Percentiles rank a stretch among this genome's conserved stretches.
Evolutionary conservation across 116 monocot genomes (phyloP).

Genomic region (Cymodocea nodosa): DNA sequence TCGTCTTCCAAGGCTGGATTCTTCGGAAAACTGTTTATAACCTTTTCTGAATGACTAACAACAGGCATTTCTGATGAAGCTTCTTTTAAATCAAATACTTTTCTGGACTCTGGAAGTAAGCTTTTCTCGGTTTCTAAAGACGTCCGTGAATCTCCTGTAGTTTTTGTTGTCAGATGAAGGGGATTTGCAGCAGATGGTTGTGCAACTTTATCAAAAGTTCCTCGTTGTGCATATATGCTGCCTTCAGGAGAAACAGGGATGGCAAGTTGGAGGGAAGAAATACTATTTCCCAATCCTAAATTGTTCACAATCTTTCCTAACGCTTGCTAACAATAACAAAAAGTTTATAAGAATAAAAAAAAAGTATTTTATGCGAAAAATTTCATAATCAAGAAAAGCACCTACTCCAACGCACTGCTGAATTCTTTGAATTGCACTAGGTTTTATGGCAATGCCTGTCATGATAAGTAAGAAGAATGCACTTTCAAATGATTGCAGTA

Average conservation of each 20-base stretch:
- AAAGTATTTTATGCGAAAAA: background rate
- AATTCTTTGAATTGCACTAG: conserved; percentile 9
- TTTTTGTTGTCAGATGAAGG: conserved; percentile 18
- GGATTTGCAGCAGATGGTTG: conserved; percentile 11
- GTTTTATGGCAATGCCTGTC: conserved; percentile 42
- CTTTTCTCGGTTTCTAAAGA: conserved; percentile 6
- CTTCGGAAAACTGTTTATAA: conserved; percentile 56
- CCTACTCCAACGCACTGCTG: conserved; percentile 37
- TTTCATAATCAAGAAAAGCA: background rate
- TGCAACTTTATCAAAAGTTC: conserved; percentile 8
- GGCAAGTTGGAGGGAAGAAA: conserved; percentile 25
- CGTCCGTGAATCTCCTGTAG: conserved; percentile 7
- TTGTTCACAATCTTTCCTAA: conserved; percentile 39
- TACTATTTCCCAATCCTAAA: conserved; percentile 25
- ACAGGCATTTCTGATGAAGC: conserved; percentile 12
- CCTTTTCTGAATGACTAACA: conserved; percentile 51
- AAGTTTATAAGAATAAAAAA: conserved; percentile 3
- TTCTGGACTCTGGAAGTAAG: conserved; percentile 4
- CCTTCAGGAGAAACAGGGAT: conserved; percentile 26
- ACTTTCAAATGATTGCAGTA: background rate
- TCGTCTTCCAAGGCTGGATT: conserved; percentile 44
- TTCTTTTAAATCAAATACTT: conserved; percentile 10
- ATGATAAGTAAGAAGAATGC: background rate
- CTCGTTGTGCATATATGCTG: conserved; percentile 10
- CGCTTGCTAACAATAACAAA: conserved; percentile 28